A percentile compares a stretch with the other conserved stretches of the same genome.
phyloP scores from a whole-genome alignment of 805 yeast species.

The Candida nanaspora region DNA sequence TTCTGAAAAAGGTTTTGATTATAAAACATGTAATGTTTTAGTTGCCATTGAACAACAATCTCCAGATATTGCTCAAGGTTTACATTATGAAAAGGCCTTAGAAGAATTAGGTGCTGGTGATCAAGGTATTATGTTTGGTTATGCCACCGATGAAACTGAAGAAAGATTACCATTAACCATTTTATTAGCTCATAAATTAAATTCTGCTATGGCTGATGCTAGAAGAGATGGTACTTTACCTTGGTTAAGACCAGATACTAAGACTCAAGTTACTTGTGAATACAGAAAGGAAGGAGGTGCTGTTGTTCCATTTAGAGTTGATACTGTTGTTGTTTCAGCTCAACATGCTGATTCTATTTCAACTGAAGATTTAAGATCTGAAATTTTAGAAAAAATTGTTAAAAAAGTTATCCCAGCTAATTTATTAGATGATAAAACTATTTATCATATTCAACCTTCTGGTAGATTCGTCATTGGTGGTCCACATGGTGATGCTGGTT shows the following conservation, averaged over 20 bases:
- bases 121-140: slow-evolving; percentile 99
- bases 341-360: slow-evolving; percentile 96
- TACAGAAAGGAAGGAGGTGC: slow-evolving; percentile 93
- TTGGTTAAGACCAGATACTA: slow-evolving; percentile 99
- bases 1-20: slow-evolving; percentile 95
- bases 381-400: slow-evolving; percentile 72
- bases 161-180: slow-evolving; percentile 95
- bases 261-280: slow-evolving; percentile 98
- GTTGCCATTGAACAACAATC: slow-evolving; percentile 99
- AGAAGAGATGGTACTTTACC: slow-evolving; percentile 92
- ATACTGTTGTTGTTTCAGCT: slow-evolving; percentile 94
- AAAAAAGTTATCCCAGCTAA: slow-evolving; percentile 89
- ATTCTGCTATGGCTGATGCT: slow-evolving; percentile 93
- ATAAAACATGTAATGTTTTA: slow-evolving; percentile 97
- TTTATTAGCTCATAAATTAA: slow-evolving; percentile 89
- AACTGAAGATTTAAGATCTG: slow-evolving; percentile 83
- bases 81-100: slow-evolving; percentile 89
- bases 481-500: slow-evolving; percentile 99
- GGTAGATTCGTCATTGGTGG: slow-evolving; percentile 99
- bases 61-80: slow-evolving; percentile 98
- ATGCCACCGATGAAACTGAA: slow-evolving; percentile 98
- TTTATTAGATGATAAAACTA: slow-evolving; percentile 88
- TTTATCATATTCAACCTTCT: slow-evolving; percentile 98
- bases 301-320: slow-evolving; percentile 91
- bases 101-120: slow-evolving; percentile 99